Evolutionary conservation across 2,329 filamentous ascomycete genomes (phyloP).

Genomic region (Bipolaris gigantea): DNA sequence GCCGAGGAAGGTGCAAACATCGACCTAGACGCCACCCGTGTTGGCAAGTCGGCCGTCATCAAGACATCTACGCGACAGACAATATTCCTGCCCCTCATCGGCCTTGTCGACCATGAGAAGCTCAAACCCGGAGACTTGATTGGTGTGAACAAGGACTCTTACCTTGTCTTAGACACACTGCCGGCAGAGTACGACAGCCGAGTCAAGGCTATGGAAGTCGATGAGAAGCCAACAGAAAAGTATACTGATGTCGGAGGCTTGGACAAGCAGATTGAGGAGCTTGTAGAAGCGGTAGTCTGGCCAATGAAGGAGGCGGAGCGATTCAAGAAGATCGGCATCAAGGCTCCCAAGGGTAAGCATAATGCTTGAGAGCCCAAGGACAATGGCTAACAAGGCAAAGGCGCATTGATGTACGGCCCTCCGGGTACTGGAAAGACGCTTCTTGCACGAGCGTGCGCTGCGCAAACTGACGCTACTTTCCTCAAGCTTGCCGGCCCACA

Average conservation of each 20-base stretch:
- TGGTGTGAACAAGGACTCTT: constrained; percentile 98
- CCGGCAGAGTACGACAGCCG: constrained; percentile 98
- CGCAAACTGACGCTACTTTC: constrained; percentile 97
- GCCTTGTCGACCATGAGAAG: constrained; percentile 91
- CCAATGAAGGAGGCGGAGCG: constrained; percentile 99
- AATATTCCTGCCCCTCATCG: constrained; percentile 96
- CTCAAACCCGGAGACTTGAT: constrained; percentile 96
- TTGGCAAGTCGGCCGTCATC: constrained; percentile 98
- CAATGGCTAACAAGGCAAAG: constrained; percentile 43
- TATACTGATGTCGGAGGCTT: constrained; percentile 97
- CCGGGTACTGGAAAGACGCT: constrained; percentile 90
- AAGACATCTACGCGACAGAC: constrained; percentile 98
- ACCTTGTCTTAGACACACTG: constrained; percentile 92
- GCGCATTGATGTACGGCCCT: constrained; percentile 96
- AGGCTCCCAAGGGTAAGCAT: constrained; percentile 88
- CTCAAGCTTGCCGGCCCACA: constrained; percentile 97
- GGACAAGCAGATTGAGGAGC: constrained; percentile 98
- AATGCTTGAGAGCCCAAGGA: background rate
- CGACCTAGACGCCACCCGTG: constrained; percentile 91
- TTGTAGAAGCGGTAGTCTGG: constrained; percentile 98
- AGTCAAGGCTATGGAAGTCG: constrained; percentile 99
- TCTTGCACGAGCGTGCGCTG: constrained; percentile 91
- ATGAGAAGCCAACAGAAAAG: constrained; percentile 99
- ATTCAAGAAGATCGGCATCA: constrained; percentile 99
- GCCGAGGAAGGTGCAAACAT: constrained; percentile 98